Conservation (phyloP, 768 basidiomycete genomes). For the Rhodocollybia butyracea region DNA sequence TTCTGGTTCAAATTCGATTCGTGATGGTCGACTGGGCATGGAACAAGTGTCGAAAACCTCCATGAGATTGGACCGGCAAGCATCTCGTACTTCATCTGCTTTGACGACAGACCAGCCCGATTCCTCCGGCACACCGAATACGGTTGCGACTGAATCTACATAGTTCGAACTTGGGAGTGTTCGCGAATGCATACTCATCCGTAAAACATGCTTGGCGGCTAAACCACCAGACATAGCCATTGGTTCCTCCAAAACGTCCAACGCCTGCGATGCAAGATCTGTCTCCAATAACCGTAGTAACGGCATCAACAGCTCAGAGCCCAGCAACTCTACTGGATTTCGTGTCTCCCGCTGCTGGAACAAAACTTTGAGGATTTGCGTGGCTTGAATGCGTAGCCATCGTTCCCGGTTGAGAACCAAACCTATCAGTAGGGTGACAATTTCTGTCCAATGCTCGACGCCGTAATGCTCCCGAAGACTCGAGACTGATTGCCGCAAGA, state of each 20-base stretch:
- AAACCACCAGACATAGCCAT: conserved; percentile 75
- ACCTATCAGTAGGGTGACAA: conserved; percentile 83
- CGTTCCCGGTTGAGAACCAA: conserved; percentile 78
- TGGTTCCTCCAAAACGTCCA: conserved; percentile 93
- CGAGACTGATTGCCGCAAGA: conserved; percentile 83
- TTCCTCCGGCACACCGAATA: conserved; percentile 79
- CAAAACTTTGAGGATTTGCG: conserved; percentile 87
- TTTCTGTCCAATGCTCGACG: conserved; percentile 69
- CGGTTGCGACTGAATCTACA: conserved; percentile 56
- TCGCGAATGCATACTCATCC: conserved; percentile 82
- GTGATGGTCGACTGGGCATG: conserved; percentile 62
- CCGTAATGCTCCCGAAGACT: conserved; percentile 86
- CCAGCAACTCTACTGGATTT: conserved; percentile 67
- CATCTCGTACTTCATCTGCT: conserved; percentile 53
- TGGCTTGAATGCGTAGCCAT: conserved; percentile 78
- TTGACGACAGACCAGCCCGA: conserved; percentile 88
- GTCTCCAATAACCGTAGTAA: conserved; percentile 85
- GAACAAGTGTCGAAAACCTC: conserved; percentile 86
- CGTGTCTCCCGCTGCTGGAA: conserved; percentile 84
- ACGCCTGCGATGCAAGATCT: conserved; percentile 77
- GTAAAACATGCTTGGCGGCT: conserved; percentile 80
- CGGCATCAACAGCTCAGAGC: conserved; percentile 89
- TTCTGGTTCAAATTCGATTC: conserved; percentile 70
- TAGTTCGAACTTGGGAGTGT: conserved; percentile 34
- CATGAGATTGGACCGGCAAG: conserved; percentile 74